These are phyloP conservation scores for Conoideocrella luteorostrata DNA, from an alignment of 2,329 filamentous ascomycete species.

Conservation along the genomic window DNA sequence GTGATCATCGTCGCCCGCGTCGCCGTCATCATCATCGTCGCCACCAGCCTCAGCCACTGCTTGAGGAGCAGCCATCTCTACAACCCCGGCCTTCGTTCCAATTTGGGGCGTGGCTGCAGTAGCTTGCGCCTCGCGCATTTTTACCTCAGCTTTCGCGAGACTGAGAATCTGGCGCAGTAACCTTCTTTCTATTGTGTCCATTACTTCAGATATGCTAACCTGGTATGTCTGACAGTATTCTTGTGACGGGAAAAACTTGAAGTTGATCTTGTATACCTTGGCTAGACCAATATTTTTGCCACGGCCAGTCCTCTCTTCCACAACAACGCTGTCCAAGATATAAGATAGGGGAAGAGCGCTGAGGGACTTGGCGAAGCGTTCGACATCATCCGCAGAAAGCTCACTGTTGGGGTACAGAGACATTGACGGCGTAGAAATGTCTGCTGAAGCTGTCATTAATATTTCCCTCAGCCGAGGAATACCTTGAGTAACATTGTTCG, in stretches of 20 bases:
- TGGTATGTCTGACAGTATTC: slow-evolving; percentile 86
- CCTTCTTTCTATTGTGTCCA: slow-evolving; percentile 71
- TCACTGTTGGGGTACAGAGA: slow-evolving; percentile 72
- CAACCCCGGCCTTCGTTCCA: slow-evolving; percentile 44
- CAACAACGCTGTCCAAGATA: slow-evolving; percentile 72
- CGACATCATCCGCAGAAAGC: slow-evolving; percentile 59
- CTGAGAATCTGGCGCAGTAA: slow-evolving; percentile 68
- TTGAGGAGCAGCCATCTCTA: slow-evolving; percentile 41
- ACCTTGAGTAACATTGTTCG: slow-evolving; percentile 98
- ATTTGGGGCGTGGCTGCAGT: slow-evolving; percentile 73
- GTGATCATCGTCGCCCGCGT: slow-evolving; percentile 73
- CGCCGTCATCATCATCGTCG: slow-evolving; percentile 60
- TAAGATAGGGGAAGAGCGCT: slow-evolving; percentile 78
- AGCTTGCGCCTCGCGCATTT: slow-evolving; percentile 63
- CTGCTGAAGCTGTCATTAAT: slow-evolving; percentile 88
- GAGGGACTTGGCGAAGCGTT: slow-evolving; percentile 86
- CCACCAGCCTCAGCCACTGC: slow-evolving; percentile 30
- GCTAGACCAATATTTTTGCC: slow-evolving; percentile 63
- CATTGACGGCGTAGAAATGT: slow-evolving; percentile 88
- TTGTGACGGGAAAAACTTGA: slow-evolving; percentile 75
- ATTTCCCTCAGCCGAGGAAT: slow-evolving; percentile 96
- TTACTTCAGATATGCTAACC: slow-evolving; percentile 71
- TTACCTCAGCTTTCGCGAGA: slow-evolving; percentile 70
- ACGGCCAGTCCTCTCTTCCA: slow-evolving; percentile 72
- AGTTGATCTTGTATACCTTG: slow-evolving; percentile 76